phyloP scores from a whole-genome alignment of 768 basidiomycete species.

The Mycena crocata region DNA sequence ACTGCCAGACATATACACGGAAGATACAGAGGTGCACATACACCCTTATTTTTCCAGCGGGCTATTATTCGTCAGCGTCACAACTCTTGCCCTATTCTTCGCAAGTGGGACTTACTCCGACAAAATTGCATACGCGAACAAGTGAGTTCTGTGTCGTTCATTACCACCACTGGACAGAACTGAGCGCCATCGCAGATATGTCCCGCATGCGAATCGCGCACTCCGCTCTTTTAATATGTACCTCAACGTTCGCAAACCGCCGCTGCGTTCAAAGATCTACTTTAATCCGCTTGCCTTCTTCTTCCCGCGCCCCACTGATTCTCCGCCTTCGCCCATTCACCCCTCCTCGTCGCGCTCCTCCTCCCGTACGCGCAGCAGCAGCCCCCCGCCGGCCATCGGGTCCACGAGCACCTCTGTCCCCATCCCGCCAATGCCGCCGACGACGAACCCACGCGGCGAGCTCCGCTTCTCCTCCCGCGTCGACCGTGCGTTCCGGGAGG shows the following conservation, averaged over 20 bases:
- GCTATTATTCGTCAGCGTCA: constrained; percentile 87
- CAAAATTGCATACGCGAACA: constrained; percentile 96
- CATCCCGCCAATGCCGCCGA: constrained; percentile 88
- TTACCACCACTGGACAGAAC: constrained; percentile 5
- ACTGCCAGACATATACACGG: constrained; percentile 64
- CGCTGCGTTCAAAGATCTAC: constrained; percentile 69
- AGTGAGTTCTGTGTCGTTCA: constrained; percentile 62
- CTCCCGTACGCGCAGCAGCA: constrained; percentile 52
- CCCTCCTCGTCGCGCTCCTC: constrained; percentile 46
- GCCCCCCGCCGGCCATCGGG: constrained; percentile 44
- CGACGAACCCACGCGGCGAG: constrained; percentile 92
- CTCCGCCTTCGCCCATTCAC: constrained; percentile 39
- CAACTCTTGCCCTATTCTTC: constrained; percentile 94
- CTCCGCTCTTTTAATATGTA: constrained; percentile 96
- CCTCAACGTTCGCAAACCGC: constrained; percentile 89
- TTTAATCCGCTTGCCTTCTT: constrained; percentile 71
- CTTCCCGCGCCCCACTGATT: constrained; percentile 57
- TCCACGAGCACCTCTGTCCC: constrained; percentile 48
- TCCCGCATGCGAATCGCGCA: constrained; percentile 94
- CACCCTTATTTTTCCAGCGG: constrained; percentile 85
- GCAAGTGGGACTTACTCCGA: constrained; percentile 96
- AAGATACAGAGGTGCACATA: constrained; percentile 55
- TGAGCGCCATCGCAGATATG: constrained; percentile 70
- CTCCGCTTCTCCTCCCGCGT: constrained; percentile 95
- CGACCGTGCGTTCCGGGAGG: constrained; percentile 83